Conservation (phyloP, 495 filamentous ascomycete genomes). For the Aspergillus sclerotioniger region DNA sequence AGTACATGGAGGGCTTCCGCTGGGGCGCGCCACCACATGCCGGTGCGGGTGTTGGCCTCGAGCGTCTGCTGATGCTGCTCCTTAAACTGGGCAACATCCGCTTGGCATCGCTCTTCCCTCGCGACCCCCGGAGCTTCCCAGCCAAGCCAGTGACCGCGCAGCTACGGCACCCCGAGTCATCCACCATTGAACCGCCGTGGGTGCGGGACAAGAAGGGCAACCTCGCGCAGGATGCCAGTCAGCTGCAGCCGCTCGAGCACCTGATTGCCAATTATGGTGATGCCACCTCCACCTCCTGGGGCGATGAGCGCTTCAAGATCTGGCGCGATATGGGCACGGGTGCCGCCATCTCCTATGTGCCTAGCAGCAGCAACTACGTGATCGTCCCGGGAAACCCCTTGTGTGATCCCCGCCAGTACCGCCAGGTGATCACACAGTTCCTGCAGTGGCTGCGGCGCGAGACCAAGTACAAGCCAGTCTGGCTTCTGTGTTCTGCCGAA, state of each 20-base stretch:
- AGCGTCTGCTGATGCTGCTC: constrained; percentile 81
- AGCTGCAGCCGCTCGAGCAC: constrained; percentile 71
- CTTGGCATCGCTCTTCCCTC: constrained; percentile 76
- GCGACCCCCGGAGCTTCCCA: constrained; percentile 80
- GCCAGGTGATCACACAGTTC: constrained; percentile 66
- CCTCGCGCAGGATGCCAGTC: constrained; percentile 40
- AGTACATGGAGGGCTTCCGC: constrained; percentile 85
- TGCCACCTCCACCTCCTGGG: constrained; percentile 83
- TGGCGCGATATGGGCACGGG: constrained; percentile 77
- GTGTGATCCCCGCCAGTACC: constrained; percentile 70
- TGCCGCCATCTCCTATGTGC: constrained; percentile 75
- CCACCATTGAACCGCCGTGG: constrained; percentile 67
- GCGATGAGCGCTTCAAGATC: constrained; percentile 76
- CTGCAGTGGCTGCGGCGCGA: constrained; percentile 68
- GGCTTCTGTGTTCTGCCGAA: constrained; percentile 68
- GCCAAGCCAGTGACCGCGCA: constrained; percentile 50
- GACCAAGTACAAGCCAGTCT: constrained; percentile 73
- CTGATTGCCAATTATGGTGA: constrained; percentile 88
- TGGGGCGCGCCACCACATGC: constrained; percentile 89
- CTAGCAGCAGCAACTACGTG: constrained; percentile 66
- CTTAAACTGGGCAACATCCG: constrained; percentile 86
- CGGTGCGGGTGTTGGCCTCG: constrained; percentile 85
- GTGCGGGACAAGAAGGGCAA: constrained; percentile 37
- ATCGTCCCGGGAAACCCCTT: constrained; percentile 81
- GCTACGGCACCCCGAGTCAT: constrained; percentile 75